A percentile compares a stretch with the other conserved stretches of the same genome.
Conservation (phyloP, 805 yeast genomes). For the Cyberlindnera americana region DNA sequence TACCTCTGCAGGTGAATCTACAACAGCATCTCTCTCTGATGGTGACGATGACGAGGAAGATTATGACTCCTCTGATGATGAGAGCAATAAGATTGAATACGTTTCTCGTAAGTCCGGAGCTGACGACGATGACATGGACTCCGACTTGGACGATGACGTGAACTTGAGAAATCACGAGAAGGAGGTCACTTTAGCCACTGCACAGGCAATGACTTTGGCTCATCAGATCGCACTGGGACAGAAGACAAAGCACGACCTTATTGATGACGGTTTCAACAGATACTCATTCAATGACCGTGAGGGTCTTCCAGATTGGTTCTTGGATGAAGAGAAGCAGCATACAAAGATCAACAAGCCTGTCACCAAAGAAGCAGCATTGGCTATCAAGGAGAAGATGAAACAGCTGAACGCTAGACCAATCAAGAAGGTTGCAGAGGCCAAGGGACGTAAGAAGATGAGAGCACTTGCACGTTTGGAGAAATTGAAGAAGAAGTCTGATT, state of each 20-base stretch:
- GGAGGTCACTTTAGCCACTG: constrained; percentile 82
- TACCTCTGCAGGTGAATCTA: constrained; percentile 15
- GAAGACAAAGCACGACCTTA: constrained; percentile 73
- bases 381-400: constrained; percentile 68
- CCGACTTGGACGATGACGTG: constrained; percentile 49
- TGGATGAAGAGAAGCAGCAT: constrained; percentile 87
- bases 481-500: constrained; percentile 87
- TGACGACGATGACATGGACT: constrained; percentile 35
- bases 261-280: constrained; percentile 91
- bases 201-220: constrained; percentile 96
- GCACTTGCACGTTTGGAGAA: constrained; percentile 84
- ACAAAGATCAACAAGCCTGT: constrained; percentile 86
- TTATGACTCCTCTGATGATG: constrained; percentile 23
- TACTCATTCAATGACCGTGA: constrained; percentile 90
- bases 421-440: constrained; percentile 97
- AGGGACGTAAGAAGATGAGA: constrained; percentile 93
- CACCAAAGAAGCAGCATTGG: constrained; percentile 88
- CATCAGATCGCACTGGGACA: constrained; percentile 93
- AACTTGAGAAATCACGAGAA: constrained; percentile 48
- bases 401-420: constrained; percentile 96
- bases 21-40: constrained; percentile 24
- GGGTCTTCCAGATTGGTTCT: constrained; percentile 94
- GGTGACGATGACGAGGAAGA: constrained; percentile 14
- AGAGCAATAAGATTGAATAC: constrained; percentile 41
- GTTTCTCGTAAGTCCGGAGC: constrained; percentile 37